Base-by-base conservation (phyloP, 2,329 filamentous ascomycete species). In the Curvularia eragrostidis region DNA sequence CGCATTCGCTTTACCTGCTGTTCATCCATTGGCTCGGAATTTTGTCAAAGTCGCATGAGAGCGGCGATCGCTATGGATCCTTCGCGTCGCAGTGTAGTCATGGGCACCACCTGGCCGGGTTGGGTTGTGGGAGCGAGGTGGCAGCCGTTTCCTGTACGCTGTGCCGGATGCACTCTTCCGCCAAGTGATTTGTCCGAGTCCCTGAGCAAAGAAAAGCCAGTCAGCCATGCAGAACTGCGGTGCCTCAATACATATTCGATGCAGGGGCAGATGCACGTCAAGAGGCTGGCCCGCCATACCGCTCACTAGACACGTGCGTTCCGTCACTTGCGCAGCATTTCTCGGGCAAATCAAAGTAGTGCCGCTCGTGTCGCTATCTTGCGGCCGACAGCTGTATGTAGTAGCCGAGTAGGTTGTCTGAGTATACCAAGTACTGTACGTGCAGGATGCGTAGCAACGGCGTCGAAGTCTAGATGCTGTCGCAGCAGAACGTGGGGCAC, bases 11-110 rank as follows among this genome's bases (percentile, higher is more conserved):
- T 36, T 24, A n/a, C 24, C 34, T 24, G 52, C 34, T 19, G 21
- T 28, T 19, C 23, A 24, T 32, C 15, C n/a, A 56, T 56, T 56
- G 42, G 54, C 21, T 15, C 54, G 54, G 48, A 42, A 28, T 32
- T 26, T 52, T 24, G 15, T 3, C 9, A 43, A 42, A 15, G 18
- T 18, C 7, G 46, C 46, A 48, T 12, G 32, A 48, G 15, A 43
- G 5, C 5, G 18, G 24, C 49, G 39, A 52, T 52, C 39, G 19
- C 9, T 26, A 21, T 7, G 13, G 13, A 52, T 41, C 39, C 39
- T 26, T 44, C 18, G n/a, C n/a, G 39, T 52, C n/a, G 49, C 36
- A 26, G 49, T 24, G 23, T 34, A 42, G 49, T 15, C 38, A 41
- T 51, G 48, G 44, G 26, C 38, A 23, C 15, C n/a, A 9, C 32